These are phyloP conservation scores for Saccharomycopsis hybrid DNA, from an alignment of 1,139 yeast species.

Conservation along the genomic window DNA sequence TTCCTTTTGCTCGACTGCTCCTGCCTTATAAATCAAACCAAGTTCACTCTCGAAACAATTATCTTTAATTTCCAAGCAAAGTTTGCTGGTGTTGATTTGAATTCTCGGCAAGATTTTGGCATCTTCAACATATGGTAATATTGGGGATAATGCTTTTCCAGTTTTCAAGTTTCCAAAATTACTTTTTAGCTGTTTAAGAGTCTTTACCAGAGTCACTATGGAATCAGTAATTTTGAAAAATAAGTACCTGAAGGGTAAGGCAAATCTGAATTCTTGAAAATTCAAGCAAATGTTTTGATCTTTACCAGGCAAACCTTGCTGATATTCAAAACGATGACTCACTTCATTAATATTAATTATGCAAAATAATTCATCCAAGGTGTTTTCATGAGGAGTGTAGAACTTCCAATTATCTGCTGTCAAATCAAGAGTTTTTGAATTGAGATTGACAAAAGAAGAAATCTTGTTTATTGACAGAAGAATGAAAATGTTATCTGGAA, in stretches of 20 bases:
- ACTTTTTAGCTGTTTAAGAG: conserved; percentile 46
- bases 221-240: conserved; percentile 65
- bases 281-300: neutral
- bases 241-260: conserved; percentile 17
- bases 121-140: conserved; percentile 30
- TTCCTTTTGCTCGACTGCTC: conserved; percentile 61
- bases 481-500: no score
- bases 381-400: no score
- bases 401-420: no score
- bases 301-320: no score
- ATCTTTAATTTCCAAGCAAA: conserved; percentile 37
- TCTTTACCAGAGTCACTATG: conserved; percentile 52
- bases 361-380: no score
- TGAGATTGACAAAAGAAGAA: no score
- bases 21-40: conserved; percentile 70
- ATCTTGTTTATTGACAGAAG: no score
- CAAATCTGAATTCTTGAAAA: conserved; percentile 10
- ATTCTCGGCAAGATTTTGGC: conserved; percentile 50
- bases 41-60: conserved; percentile 84
- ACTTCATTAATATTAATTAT: no score
- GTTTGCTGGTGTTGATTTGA: conserved; percentile 40
- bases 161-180: conserved; percentile 42
- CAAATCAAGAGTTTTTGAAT: no score
- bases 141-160: conserved; percentile 34
- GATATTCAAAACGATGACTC: no score